A percentile compares a stretch with the other conserved stretches of the same genome.
phyloP scores from a whole-genome alignment of 495 filamentous ascomycete genomes.

The Penicillium odoratum region DNA sequence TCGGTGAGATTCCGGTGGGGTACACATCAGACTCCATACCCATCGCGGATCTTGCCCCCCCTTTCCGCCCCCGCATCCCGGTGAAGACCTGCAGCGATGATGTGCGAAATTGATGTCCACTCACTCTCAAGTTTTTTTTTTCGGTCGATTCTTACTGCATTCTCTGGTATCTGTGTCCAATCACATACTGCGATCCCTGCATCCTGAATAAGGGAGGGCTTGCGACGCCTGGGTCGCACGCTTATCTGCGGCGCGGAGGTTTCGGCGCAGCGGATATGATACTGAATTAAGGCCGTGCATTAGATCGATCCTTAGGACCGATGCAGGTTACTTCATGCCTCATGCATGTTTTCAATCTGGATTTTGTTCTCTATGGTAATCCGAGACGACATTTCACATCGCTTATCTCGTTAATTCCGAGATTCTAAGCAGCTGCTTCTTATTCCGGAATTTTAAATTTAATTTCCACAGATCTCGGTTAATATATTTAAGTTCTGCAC shows the following conservation, averaged over 20 bases:
- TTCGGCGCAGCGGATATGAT: constrained; percentile 3
- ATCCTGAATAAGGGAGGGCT: constrained; percentile 4
- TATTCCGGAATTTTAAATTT: not conserved
- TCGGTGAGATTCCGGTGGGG: constrained; percentile 23
- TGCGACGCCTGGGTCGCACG: not conserved
- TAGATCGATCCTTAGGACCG: not conserved
- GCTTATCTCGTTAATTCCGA: not conserved
- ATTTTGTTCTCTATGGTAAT: not conserved
- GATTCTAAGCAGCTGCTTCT: not conserved
- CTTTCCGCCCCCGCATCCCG: constrained; percentile 20
- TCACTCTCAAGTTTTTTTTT: not conserved
- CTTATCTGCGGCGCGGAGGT: constrained; percentile 3
- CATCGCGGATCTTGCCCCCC: constrained; percentile 4
- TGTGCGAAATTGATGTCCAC: constrained; percentile 12
- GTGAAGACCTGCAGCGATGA: constrained; percentile 25
- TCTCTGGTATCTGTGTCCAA: constrained; percentile 11
- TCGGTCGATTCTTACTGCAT: constrained; percentile 3
- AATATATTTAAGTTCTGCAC: not conserved
- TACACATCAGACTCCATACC: not conserved
- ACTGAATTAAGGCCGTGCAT: not conserved
- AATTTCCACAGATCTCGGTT: not conserved
- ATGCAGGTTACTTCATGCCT: not conserved
- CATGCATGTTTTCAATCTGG: not conserved
- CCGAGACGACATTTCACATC: not conserved
- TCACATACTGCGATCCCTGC: constrained; percentile 1